phyloP scores from a whole-genome alignment of 148 eudicot genomes.

The Silene uniflora region DNA sequence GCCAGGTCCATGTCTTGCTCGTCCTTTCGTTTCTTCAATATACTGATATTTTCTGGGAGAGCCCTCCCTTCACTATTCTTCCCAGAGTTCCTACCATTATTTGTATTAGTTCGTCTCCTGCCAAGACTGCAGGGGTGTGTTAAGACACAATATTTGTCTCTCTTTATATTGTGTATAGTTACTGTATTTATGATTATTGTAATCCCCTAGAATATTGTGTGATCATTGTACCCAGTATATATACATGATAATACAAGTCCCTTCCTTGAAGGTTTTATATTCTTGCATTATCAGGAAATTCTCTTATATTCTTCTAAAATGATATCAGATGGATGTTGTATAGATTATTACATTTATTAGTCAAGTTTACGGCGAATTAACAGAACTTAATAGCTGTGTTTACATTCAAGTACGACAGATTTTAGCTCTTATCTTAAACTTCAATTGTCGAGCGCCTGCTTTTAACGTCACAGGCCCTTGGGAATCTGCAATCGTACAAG shows the following conservation, averaged over 20 bases:
- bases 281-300: conserved; percentile 16
- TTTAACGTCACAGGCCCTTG: not conserved
- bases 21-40: too few species aligned
- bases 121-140: too few species aligned
- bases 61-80: too few species aligned
- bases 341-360: not conserved
- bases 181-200: not conserved
- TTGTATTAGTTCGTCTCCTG: too few species aligned
- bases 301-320: conserved; percentile 12
- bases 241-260: not conserved
- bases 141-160: too few species aligned
- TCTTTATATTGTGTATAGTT: not conserved
- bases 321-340: conserved; percentile 12
- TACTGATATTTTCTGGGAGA: too few species aligned
- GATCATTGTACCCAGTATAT: too few species aligned
- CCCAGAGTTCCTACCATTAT: too few species aligned
- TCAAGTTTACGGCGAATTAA: not conserved
- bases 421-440: not conserved
- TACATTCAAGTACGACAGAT: not conserved
- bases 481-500: conserved; percentile 2
- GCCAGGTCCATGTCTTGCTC: too few species aligned
- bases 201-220: not conserved
- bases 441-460: conserved; percentile 1
- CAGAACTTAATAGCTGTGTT: not conserved
- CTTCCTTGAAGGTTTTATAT: not conserved